Conservation (phyloP, 2,329 filamentous ascomycete genomes). For the Diplocarpon mali region DNA sequence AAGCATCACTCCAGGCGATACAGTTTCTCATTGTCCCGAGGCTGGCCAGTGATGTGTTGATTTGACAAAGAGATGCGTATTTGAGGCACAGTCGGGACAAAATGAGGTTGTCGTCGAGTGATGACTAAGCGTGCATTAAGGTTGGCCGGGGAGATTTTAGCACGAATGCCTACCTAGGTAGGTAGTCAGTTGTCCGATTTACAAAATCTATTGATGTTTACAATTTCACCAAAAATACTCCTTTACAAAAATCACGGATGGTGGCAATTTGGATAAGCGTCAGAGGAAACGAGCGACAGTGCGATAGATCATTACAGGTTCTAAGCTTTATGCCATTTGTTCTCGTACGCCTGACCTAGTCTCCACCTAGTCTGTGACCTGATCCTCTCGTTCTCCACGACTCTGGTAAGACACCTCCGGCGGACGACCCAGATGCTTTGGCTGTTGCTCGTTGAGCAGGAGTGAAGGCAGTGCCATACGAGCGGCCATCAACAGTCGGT, state of each 20-base stretch:
- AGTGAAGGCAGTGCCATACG: slow-evolving; percentile 52
- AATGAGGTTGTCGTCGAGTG: neutral
- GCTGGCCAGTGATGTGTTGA: neutral
- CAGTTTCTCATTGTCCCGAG: neutral
- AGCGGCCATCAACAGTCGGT: slow-evolving; percentile 36
- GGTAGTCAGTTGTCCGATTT: too few species aligned
- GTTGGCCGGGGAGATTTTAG: too few species aligned
- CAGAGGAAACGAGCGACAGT: neutral
- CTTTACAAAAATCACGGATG: too few species aligned
- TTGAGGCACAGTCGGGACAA: neutral
- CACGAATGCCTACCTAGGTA: neutral
- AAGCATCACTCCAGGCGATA: neutral
- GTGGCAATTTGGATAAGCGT: too few species aligned
- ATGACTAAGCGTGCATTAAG: neutral
- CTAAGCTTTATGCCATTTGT: neutral
- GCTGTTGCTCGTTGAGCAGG: slow-evolving; percentile 28
- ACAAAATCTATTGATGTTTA: too few species aligned
- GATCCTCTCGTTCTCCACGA: slow-evolving; percentile 53
- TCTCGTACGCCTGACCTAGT: slow-evolving; percentile 2
- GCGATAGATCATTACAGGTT: neutral
- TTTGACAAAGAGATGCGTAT: neutral
- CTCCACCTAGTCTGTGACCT: slow-evolving; percentile 49
- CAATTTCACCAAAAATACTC: too few species aligned
- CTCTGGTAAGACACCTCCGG: slow-evolving; percentile 44
- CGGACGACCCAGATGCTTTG: slow-evolving; percentile 32